Conservation (phyloP, 495 filamentous ascomycete species). For the Paragyromitra xinjiangensis region DNA sequence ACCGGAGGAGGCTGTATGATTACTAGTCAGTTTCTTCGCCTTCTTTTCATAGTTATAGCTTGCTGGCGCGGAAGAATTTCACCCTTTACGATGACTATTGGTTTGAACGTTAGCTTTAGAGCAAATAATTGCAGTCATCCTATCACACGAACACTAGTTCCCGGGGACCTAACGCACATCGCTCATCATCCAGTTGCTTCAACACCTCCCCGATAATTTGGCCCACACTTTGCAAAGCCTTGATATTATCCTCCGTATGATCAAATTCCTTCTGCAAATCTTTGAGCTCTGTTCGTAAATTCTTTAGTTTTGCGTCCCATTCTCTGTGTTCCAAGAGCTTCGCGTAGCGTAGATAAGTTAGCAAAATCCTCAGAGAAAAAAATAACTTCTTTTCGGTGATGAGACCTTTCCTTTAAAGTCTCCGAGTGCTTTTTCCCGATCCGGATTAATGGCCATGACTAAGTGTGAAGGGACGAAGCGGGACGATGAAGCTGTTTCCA, state of each 20-base stretch:
- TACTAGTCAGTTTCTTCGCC: constrained; percentile 9
- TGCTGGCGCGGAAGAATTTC: background rate
- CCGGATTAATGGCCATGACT: constrained; percentile 36
- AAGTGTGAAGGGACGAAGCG: background rate
- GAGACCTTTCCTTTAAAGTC: constrained; percentile 56
- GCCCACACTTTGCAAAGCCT: constrained; percentile 97
- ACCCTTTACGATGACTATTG: constrained; percentile 57
- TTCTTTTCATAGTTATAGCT: background rate
- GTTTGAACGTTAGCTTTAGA: constrained; percentile 41
- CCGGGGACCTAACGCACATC: constrained; percentile 72
- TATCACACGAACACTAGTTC: constrained; percentile 15
- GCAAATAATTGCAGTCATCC: background rate
- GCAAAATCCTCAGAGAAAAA: background rate
- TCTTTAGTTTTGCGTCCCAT: constrained; percentile 97
- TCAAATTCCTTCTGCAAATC: constrained; percentile 93
- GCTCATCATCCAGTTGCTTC: constrained; percentile 98
- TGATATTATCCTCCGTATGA: constrained; percentile 98
- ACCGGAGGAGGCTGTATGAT: constrained; percentile 88
- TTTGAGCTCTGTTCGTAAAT: constrained; percentile 91
- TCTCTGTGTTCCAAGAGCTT: constrained; percentile 96
- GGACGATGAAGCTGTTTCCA: background rate
- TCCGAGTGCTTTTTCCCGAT: constrained; percentile 53
- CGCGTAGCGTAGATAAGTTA: constrained; percentile 20
- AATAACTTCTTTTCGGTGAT: background rate
- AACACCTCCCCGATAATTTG: constrained; percentile 99